Conservation (phyloP, 2,329 filamentous ascomycete species). For the Fusarium longipes region DNA sequence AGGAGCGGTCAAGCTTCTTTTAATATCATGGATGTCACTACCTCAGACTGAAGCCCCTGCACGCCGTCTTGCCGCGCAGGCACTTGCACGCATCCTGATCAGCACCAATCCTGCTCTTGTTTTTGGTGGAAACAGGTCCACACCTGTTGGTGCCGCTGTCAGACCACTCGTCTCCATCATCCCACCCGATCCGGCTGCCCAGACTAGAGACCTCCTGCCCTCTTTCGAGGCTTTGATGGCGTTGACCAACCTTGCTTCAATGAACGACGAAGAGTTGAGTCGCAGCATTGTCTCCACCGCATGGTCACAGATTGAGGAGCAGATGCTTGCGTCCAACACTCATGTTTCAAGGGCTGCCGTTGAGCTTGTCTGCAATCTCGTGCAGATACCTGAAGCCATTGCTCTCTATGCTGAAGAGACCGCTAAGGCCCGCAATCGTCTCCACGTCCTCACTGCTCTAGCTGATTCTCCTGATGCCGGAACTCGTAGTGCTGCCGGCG, state of each 20-base stretch:
- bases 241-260: conserved; percentile 90
- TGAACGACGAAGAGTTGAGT: conserved; percentile 73
- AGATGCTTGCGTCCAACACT: conserved; percentile 79
- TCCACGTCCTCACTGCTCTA: conserved; percentile 88
- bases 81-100: conserved; percentile 86
- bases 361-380: conserved; percentile 92
- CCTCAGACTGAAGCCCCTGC: conserved; percentile 60
- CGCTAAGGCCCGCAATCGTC: conserved; percentile 74
- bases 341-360: conserved; percentile 84
- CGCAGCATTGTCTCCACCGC: conserved; percentile 77
- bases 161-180: conserved; percentile 83
- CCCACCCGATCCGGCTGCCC: conserved; percentile 68
- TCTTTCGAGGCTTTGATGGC: conserved; percentile 92
- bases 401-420: conserved; percentile 75
- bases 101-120: conserved; percentile 86
- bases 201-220: conserved; percentile 82
- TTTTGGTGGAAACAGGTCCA: conserved; percentile 81
- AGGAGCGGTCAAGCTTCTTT: conserved; percentile 87
- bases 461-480: conserved; percentile 85
- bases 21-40: conserved; percentile 75
- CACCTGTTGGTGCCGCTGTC: conserved; percentile 82
- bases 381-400: conserved; percentile 74
- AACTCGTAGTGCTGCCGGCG: conserved; percentile 86
- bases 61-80: conserved; percentile 76
- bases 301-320: conserved; percentile 83